Base-by-base conservation (phyloP, 805 yeast genomes). In the Ogataea populi-albae region DNA sequence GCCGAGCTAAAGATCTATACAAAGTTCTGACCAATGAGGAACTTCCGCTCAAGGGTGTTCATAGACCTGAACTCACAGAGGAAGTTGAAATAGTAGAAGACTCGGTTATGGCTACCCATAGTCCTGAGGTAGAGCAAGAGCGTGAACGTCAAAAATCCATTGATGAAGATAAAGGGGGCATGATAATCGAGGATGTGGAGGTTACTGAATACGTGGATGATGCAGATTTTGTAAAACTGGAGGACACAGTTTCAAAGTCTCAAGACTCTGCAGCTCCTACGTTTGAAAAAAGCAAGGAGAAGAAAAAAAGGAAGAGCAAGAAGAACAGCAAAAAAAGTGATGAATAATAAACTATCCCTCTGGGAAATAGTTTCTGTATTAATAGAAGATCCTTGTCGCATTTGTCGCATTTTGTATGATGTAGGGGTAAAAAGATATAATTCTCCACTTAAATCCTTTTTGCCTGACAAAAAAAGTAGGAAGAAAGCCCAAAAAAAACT, bases 151-250 rank as follows among this genome's bases (percentile, higher is more conserved):
- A n/a, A n/a, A n/a, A n/a, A n/a, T n/a, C n/a, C n/a, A n/a, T n/a
- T n/a, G n/a, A n/a, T n/a, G n/a, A n/a, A n/a, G n/a, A n/a, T n/a
- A 38, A 41, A 8, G 35, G 30, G 19, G 38, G 65, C 40, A 50
- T 69, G 36, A 59, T 69, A 5, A 56, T 68, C 14, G 73, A 69
- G 29, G 64, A 65, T 34, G 69, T 69, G 8, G 70, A 70, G 49
- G 73, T 69, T 3, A 47, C 57, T 1, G 66, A 63, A 21, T 59
- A 49, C 40, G 47, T 59, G 4, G 55, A 41, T 4, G 50, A 46
- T 10, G 60, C 52, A 17, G 66, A 62, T 12, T 52, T 47, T 27
- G 51, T 49, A 19, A 47, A 38, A 8, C 35, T 27, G 23, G 37
- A 27, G 22, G 34, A 37, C 26, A 14, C 23, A 15, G 30, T 26